Evolutionary conservation across 2,329 filamentous ascomycete genomes (phyloP), one percentile per base, ranked within the genome.

Genomic region (Pseudogymnoascus sp.): DNA sequence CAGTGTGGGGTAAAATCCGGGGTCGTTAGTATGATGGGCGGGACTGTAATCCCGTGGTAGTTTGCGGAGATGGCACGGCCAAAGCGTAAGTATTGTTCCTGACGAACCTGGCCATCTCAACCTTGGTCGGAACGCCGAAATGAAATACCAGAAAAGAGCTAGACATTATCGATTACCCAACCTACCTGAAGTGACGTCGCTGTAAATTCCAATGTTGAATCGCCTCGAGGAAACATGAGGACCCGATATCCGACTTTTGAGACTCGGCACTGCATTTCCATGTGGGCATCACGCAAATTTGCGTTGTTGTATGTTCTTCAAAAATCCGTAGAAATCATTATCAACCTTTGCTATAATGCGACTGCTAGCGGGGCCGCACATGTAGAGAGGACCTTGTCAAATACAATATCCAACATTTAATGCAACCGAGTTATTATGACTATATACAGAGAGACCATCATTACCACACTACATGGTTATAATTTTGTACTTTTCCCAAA

Each of bases 401-500:
- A 10, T 4, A 47, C 13, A 15, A 47, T 26, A 26, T 47, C 6
- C 2, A 47, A 47, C 10, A n/a, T 47, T 47, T 26, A 26, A 47
- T 26, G 21, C 3, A n/a, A 47, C 28, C n/a, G 11, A 47, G 13
- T 11, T 47, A 47, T 6, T 47, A 13, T 26, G 21, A 47, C 42
- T 47, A 47, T 26, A n/a, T 26, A 26, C 21, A 7, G 21, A 26
- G 21, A n/a, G 42, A 26, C 5, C 2, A 47, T 47, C 13, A 13
- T 47, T 47, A 44, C 40, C 4, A 23, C 40, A 23, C 42, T n/a
- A n/a, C 11, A n/a, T 44, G 28, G 40, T 36, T 64, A 68, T 62
- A 68, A 62, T 60, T 67, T 68, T 10, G 63, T 50, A 3, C 47
- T 63, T 28, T 63, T 66, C 57, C 62, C 65, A 65, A 74, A 69